Conservation (phyloP, 1,284 basidiomycete genomes). For the Sphaerobolus stellatus region DNA sequence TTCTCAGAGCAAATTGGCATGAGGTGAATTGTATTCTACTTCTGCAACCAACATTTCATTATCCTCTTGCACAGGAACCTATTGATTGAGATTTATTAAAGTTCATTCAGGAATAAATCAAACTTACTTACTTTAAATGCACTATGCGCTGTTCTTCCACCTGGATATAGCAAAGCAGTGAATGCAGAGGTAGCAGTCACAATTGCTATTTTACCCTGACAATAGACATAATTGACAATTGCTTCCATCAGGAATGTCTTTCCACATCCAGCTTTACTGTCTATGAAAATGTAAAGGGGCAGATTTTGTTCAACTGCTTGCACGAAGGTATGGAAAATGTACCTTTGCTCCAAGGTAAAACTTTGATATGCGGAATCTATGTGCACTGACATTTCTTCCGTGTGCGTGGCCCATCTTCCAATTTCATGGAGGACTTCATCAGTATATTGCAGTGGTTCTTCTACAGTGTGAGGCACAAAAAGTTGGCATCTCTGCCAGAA, state of each 20-base stretch:
- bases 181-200: conserved; percentile 39
- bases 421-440: conserved; percentile 31
- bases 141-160: conserved; percentile 39
- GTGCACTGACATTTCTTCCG: conserved; percentile 18
- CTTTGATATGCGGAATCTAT: conserved; percentile 19
- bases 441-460: conserved; percentile 23
- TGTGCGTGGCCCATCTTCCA: conserved; percentile 25
- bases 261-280: no score
- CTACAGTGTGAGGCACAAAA: no score
- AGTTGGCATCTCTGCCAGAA: no score
- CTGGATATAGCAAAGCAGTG: conserved; percentile 39
- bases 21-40: no score
- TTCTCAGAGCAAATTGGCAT: no score
- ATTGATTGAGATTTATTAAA: neutral
- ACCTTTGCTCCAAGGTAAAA: conserved; percentile 30
- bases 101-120: neutral
- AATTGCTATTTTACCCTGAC: conserved; percentile 30
- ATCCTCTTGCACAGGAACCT: conserved; percentile 37
- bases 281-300: conserved; percentile 32
- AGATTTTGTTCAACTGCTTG: conserved; percentile 21
- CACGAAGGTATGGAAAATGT: conserved; percentile 28
- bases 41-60: conserved; percentile 31
- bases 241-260: conserved; percentile 40
- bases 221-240: conserved; percentile 32
- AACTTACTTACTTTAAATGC: conserved; percentile 31